Base-by-base conservation (phyloP, 208 protist genomes). In the Trypanosoma boissoni region DNA sequence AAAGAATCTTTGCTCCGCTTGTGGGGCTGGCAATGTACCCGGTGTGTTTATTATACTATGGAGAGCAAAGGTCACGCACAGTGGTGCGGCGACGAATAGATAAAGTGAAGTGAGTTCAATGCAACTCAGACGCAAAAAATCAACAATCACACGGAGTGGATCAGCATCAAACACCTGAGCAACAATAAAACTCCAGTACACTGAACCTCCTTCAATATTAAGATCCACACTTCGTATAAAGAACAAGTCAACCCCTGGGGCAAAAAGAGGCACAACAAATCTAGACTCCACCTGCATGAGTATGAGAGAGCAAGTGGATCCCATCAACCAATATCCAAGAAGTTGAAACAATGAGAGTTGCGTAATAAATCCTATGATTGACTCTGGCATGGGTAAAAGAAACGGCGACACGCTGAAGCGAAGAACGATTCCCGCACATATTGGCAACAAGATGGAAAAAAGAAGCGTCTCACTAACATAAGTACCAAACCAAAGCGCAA, bases 221-320 rank as follows among this genome's bases (percentile, higher is more conserved):
- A 75, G 45, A 66, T 90, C 77, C 36, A 88, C 65, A 70, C 76
- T 81, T 58, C 82, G 79, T 39, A 88, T 60, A 56, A 86, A 86
- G 58, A 83, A 90, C 6, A 93, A 64, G 23, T 93, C 82, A 2
- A 93, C 86, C n/a, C 86, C 86, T 51, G 78, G 78, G 21, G 81
- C 80, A 66, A 93, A 93, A 34, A 93, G 59, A 23, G 74, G 64
- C 14, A 74, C 50, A 44, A 89, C 76, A 5, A 90, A 62, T 0
- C 27, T 71, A 31, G 65, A 32, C 58, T 90, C 83, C 26, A 84
- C 63, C n/a, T 64, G 56, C 45, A 85, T 78, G 7, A 88, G 63
- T 53, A 75, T 41, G 60, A 82, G 60, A 24, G 74, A 75, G 21
- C 67, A 75, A 27, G 76, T 23, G 12, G 67, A 68, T 12, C 86